Base-by-base conservation (phyloP, 2,329 filamentous ascomycete species). In the Trichoderma arundinaceum region DNA sequence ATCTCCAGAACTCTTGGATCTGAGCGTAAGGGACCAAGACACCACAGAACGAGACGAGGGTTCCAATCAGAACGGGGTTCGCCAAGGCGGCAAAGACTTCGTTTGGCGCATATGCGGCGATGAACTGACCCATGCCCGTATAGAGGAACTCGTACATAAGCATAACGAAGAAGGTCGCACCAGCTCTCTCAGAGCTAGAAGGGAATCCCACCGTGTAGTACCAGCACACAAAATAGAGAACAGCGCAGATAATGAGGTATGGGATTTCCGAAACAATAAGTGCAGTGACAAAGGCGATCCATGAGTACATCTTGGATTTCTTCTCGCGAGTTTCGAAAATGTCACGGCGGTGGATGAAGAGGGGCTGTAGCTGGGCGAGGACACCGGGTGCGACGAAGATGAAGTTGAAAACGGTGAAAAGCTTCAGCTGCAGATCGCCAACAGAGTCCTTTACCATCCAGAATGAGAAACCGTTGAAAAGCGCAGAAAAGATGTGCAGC, bases 21-120 rank as follows among this genome's bases (percentile, higher is more conserved):
- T 83, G 82, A 0, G 71, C 71, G 68, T 89, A 91, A 0, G 90
- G 90, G 0, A 92, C 90, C 5, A 92, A 80, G 1, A 93, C 89
- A 68, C 91, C 91, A 70, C 90, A 92, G 79, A 94, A 93, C 1
- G 84, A 85, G 8, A 92, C 82, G 2, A 92, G 79, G 46, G 87
- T 74, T 72, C 83, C 81, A 64, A 88, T 77, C 10, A 88, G 60
- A 0, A 88, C 72, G 0, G 85, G 85, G 68, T 88, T 88, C 67
- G 82, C 81, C 4, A 88, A 78, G 0, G 84, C 78, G 0, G 86
- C 86, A 51, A 88, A 87, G 10, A 86, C 82, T 39, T 82, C 85
- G 68, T 86, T 88, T 0, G 86, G 86, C 0, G 86, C 83, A 67
- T 88, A 88, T 1, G 87, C 86, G 0, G 86, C 85, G n/a, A 88